phyloP scores from a whole-genome alignment of 306 rosid genomes.

The Datisca glomerata region DNA sequence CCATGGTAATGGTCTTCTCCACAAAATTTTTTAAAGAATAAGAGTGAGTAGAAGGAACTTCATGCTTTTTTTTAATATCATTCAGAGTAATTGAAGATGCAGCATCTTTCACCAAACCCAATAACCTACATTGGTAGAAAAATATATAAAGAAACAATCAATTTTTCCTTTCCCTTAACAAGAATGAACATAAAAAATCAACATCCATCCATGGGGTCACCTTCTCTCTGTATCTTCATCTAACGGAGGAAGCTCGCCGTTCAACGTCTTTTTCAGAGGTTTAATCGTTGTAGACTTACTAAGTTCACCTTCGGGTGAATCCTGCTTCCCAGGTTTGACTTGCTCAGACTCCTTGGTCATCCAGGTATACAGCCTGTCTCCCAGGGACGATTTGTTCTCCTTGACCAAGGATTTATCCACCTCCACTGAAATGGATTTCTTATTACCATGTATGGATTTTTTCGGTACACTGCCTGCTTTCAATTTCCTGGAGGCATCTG shows the following conservation, averaged over 20 bases:
- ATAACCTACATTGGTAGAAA: slow-evolving; percentile 32
- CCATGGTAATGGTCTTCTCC: slow-evolving; percentile 63
- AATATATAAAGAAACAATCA: neutral
- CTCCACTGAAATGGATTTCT: slow-evolving; percentile 23
- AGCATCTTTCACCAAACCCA: slow-evolving; percentile 50
- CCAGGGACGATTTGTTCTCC: slow-evolving; percentile 28
- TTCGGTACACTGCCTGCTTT: slow-evolving; percentile 25
- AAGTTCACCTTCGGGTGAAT: slow-evolving; percentile 16
- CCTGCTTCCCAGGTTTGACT: slow-evolving; percentile 27
- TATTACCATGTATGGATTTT: slow-evolving; percentile 20
- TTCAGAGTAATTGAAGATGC: slow-evolving; percentile 50
- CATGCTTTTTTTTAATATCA: slow-evolving; percentile 38
- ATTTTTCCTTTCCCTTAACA: neutral
- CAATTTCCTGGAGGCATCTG: slow-evolving; percentile 25
- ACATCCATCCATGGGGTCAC: slow-evolving; percentile 19
- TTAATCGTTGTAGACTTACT: slow-evolving; percentile 16
- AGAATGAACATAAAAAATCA: too few relatives aligned
- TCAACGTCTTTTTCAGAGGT: slow-evolving; percentile 18
- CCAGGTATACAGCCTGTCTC: slow-evolving; percentile 17
- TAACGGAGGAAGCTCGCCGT: slow-evolving; percentile 22
- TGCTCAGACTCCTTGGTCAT: slow-evolving; percentile 21
- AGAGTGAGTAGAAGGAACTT: slow-evolving; percentile 42
- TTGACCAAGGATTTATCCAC: slow-evolving; percentile 18
- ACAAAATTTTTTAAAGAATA: slow-evolving; percentile 25
- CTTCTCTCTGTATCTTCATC: slow-evolving; percentile 65